A percentile compares a stretch with the other conserved stretches of the same genome.
phyloP scores from a whole-genome alignment of 108 stramenopile genomes.

The Craspedostauros australis region DNA sequence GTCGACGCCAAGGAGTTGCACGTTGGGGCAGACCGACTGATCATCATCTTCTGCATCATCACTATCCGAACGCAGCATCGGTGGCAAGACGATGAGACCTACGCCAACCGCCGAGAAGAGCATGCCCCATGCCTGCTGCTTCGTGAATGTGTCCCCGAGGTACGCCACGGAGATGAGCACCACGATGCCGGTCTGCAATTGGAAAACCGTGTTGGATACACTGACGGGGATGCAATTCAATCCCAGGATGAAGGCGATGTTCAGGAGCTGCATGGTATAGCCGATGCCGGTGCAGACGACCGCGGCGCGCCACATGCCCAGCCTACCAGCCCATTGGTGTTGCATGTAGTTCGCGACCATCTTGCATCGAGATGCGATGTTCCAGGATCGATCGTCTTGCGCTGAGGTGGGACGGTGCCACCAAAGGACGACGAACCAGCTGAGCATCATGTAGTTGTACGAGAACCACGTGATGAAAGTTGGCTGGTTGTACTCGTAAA shows the following conservation, averaged over 20 bases:
- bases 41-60: too few species aligned
- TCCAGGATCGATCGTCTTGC: too few species aligned
- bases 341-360: conserved; percentile 4
- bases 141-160: conserved; percentile 2
- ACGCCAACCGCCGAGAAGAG: conserved; percentile 11
- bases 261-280: conserved; percentile 9
- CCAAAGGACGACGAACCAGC: too few species aligned
- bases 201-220: conserved; percentile 27
- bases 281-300: neutral
- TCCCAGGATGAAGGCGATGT: conserved; percentile 14
- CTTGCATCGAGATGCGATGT: too few species aligned
- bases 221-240: conserved; percentile 23
- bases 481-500: conserved; percentile 20
- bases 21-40: too few species aligned
- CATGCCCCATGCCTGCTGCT: conserved; percentile 12
- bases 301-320: neutral
- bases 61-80: too few species aligned
- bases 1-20: too few species aligned
- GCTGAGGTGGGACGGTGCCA: too few species aligned
- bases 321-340: conserved; percentile 6
- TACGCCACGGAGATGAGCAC: conserved; percentile 8
- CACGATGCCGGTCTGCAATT: conserved; percentile 16
- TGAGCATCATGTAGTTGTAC: conserved; percentile 26
- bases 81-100: conserved; percentile 18
- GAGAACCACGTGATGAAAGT: conserved; percentile 23